These are phyloP conservation scores for Trichosporon coremiiforme DNA, from an alignment of 1,284 basidiomycete species.

Conservation along the genomic window DNA sequence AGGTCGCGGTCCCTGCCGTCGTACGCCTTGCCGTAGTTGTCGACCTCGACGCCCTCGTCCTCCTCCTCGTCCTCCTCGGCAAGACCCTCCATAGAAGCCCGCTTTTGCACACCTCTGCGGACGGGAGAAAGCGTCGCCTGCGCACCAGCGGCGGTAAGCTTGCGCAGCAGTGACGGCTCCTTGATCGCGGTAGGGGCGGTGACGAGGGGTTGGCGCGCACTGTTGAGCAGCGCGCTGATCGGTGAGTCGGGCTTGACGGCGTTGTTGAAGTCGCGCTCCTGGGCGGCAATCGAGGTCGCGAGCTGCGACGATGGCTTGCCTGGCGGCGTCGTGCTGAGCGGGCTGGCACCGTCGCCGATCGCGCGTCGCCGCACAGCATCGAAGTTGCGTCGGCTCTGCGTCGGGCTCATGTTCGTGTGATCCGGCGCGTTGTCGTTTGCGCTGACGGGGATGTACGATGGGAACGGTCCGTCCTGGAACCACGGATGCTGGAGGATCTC, in stretches of 20 bases:
- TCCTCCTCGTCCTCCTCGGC: conserved; percentile 53
- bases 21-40: conserved; percentile 31
- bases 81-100: conserved; percentile 62
- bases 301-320: conserved; percentile 30
- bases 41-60: conserved; percentile 46
- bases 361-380: conserved; percentile 52
- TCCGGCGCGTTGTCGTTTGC: conserved; percentile 75
- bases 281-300: conserved; percentile 66
- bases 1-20: conserved; percentile 57
- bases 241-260: conserved; percentile 94
- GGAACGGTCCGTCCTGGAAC: conserved; percentile 80
- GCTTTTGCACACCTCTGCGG: conserved; percentile 55
- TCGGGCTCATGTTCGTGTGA: conserved; percentile 68
- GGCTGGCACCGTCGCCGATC: conserved; percentile 35
- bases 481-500: conserved; percentile 84
- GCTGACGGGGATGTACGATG: conserved; percentile 73
- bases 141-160: conserved; percentile 57
- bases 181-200: conserved; percentile 61
- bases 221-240: conserved; percentile 82
- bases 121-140: conserved; percentile 51
- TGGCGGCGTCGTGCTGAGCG: conserved; percentile 30
- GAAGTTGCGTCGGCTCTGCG: conserved; percentile 71
- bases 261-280: conserved; percentile 93
- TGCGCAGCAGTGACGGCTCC: conserved; percentile 65
- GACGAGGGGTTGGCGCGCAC: conserved; percentile 82